Evolutionary conservation across 768 basidiomycete genomes (phyloP).

Genomic region (Strobilomyces dryophilus): DNA sequence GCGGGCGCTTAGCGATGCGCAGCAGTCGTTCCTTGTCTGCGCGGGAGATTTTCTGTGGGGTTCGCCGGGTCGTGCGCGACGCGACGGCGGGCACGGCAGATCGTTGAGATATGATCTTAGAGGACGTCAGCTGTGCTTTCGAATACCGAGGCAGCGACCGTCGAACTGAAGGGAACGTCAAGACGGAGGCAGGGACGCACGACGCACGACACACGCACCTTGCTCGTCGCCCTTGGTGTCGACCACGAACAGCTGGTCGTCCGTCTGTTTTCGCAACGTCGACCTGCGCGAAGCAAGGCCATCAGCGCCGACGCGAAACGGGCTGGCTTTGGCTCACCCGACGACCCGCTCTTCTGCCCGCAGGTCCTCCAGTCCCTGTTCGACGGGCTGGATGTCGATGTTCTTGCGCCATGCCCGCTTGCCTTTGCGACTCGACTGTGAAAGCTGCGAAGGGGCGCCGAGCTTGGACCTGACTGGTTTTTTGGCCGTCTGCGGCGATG

Average conservation of each 20-base stretch:
- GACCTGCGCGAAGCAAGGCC: conserved; percentile 38
- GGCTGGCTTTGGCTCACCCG: conserved; percentile 49
- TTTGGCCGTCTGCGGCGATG: not conserved
- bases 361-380: conserved; percentile 68
- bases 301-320: not conserved
- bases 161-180: conserved; percentile 43
- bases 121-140: conserved; percentile 52
- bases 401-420: conserved; percentile 94
- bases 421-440: conserved; percentile 80
- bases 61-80: conserved; percentile 44
- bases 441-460: conserved; percentile 28
- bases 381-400: conserved; percentile 78
- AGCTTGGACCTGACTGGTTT: conserved; percentile 15
- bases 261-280: conserved; percentile 58
- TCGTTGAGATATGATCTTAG: conserved; percentile 78
- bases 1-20: conserved; percentile 67
- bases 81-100: conserved; percentile 84
- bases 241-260: conserved; percentile 75
- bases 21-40: conserved; percentile 75
- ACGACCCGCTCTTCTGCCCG: conserved; percentile 77
- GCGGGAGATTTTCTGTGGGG: conserved; percentile 40
- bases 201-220: conserved; percentile 37
- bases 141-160: conserved; percentile 54
- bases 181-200: not conserved
- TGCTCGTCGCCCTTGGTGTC: conserved; percentile 77